Base-by-base conservation (phyloP, 2,329 filamentous ascomycete species). In the Tolypocladium ovalisporum region DNA sequence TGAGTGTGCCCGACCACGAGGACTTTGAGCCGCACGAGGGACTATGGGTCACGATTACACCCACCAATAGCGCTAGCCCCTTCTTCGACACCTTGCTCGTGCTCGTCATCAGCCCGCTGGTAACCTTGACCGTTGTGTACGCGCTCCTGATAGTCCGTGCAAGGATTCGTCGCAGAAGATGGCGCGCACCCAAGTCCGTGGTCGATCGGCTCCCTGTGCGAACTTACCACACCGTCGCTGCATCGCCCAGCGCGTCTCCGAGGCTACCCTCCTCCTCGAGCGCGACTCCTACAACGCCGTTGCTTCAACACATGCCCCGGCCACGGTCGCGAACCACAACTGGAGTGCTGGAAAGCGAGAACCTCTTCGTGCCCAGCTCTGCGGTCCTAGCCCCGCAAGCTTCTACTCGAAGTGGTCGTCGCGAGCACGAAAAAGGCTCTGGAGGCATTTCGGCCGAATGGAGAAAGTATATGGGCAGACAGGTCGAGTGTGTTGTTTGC, bases 21-120 rank as follows among this genome's bases (percentile, higher is more conserved):
- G 63, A 70, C 12, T 44, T 61, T 10, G 61, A 64, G 3, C 71
- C 61, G 19, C 73, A 78, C 40, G 86, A 94, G 64, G 93, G 91
- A 2, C 81, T 99, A 5, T 97, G 91, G 91, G 90, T 99, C n/a
- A 96, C 94, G 9, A 84, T 99, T 57, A 94, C 90, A 1, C 94
- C 92, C 1, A 92, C 91, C 0, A 93, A 85, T 71, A 93, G 90
- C 61, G 88, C 88, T 6, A 95, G 88, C 64, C 92, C 94, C 0
- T 96, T 99, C 75, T 92, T 97, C 64, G 94, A 99, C 69, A 97
- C 93, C 0, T 80, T 99, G 3, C 79, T 97, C n/a, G 91, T 99
- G 10, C 78, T 99, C n/a, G 91, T 99, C 36, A 86, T 97, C 56
- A 97, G 92, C 66, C 94, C 94, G 9, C 75, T 99, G 17, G 86